phyloP scores from a whole-genome alignment of 179 eudicot genomes.

The Actinidia polygama region DNA sequence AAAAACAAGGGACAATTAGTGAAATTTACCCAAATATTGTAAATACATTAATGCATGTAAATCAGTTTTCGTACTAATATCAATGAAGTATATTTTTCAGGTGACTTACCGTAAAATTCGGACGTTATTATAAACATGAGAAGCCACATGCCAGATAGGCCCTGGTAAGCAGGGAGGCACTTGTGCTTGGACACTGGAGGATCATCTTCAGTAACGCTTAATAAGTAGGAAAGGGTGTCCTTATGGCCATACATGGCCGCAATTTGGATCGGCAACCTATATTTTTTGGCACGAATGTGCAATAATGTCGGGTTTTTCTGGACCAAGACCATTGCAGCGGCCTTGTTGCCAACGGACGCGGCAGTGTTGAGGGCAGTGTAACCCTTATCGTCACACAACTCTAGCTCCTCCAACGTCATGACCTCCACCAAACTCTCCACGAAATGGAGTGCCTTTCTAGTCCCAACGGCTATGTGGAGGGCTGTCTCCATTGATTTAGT shows the following conservation, averaged over 20 bases:
- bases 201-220: not conserved
- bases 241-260: conserved; percentile 21
- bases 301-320: not conserved
- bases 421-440: not conserved
- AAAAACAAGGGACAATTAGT: too few species aligned
- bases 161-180: not conserved
- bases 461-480: conserved; percentile 8
- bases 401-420: conserved; percentile 12
- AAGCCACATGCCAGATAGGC: not conserved
- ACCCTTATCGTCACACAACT: not conserved
- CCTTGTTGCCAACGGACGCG: conserved; percentile 11
- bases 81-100: too few species aligned
- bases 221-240: conserved; percentile 17
- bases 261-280: conserved; percentile 19
- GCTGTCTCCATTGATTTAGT: not conserved
- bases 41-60: too few species aligned
- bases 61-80: too few species aligned
- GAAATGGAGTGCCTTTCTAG: conserved; percentile 1
- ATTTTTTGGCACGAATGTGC: not conserved
- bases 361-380: conserved; percentile 9
- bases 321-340: not conserved
- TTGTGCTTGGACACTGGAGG: not conserved
- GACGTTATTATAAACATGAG: not conserved
- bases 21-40: too few species aligned
- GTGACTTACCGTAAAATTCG: not conserved